These are phyloP conservation scores for Phellopilus nigrolimitatus DNA, from an alignment of 1,284 basidiomycete species.

Conservation along the genomic window DNA sequence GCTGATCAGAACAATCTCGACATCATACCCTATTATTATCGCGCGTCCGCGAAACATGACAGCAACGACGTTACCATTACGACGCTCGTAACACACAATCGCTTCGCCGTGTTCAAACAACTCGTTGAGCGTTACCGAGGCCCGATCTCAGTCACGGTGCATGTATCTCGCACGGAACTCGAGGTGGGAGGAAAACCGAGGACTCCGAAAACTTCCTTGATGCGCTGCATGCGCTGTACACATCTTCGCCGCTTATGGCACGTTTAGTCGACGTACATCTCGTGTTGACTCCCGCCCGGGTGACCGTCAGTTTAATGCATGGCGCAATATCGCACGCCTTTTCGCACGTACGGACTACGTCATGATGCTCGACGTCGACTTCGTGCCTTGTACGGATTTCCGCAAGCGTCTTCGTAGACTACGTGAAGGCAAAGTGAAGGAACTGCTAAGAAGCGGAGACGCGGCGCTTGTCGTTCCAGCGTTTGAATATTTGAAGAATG, in stretches of 20 bases:
- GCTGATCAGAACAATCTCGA: slow-evolving; percentile 45
- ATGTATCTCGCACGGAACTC: slow-evolving; percentile 44
- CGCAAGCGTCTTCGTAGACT: slow-evolving; percentile 45
- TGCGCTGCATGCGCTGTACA: slow-evolving; percentile 60
- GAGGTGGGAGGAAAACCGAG: slow-evolving; percentile 32
- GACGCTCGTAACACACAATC: slow-evolving; percentile 75
- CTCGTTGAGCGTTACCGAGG: slow-evolving; percentile 72
- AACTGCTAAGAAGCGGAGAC: slow-evolving; percentile 44
- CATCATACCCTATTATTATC: slow-evolving; percentile 77
- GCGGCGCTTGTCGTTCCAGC: slow-evolving; percentile 74
- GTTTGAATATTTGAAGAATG: slow-evolving; percentile 66
- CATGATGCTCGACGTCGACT: slow-evolving; percentile 88
- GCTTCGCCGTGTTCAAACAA: slow-evolving; percentile 66
- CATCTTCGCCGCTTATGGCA: slow-evolving; percentile 56
- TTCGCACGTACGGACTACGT: slow-evolving; percentile 77
- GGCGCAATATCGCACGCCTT: slow-evolving; percentile 78
- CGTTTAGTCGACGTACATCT: slow-evolving; percentile 82
- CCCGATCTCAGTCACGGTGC: slow-evolving; percentile 78
- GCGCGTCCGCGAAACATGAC: slow-evolving; percentile 46
- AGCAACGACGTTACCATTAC: slow-evolving; percentile 75
- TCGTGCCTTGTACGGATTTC: slow-evolving; percentile 78
- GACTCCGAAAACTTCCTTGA: slow-evolving; percentile 44
- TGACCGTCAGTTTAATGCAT: slow-evolving; percentile 80
- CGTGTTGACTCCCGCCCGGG: slow-evolving; percentile 67
- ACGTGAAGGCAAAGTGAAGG: slow-evolving; percentile 27